phyloP scores from a whole-genome alignment of 2,329 filamentous ascomycete genomes.

The Dactylonectria estremocensis region DNA sequence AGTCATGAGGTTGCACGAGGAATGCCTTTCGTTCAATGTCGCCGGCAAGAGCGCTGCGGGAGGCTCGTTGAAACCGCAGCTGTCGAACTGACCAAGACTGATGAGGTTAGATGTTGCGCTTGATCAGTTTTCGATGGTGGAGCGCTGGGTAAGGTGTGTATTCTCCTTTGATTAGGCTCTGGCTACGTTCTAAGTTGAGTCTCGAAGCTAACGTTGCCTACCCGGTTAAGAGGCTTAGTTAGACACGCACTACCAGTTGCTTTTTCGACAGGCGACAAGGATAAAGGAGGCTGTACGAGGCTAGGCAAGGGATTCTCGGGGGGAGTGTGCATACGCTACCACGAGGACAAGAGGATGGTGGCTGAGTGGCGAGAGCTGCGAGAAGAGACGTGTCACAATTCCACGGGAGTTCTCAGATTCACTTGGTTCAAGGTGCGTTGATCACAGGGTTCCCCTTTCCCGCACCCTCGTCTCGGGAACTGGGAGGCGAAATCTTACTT shows the following conservation, averaged over 20 bases:
- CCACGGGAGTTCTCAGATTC: neutral
- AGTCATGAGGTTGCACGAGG: neutral
- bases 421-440: neutral
- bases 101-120: neutral
- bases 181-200: too few relatives aligned
- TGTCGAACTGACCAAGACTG: neutral
- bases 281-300: neutral
- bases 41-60: neutral
- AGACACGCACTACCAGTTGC: neutral
- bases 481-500: neutral
- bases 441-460: neutral
- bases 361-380: neutral
- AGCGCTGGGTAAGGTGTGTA: neutral
- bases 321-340: neutral
- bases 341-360: neutral
- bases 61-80: neutral
- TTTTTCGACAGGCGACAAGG: constrained; percentile 4
- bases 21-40: neutral
- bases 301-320: neutral
- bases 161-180: neutral
- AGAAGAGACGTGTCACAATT: constrained; percentile 5
- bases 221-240: neutral
- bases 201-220: too few relatives aligned
- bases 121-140: neutral
- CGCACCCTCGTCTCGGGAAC: neutral